These are phyloP conservation scores for Cucumis cinereus DNA, from an alignment of 306 rosid genomes.

Conservation along the genomic window DNA sequence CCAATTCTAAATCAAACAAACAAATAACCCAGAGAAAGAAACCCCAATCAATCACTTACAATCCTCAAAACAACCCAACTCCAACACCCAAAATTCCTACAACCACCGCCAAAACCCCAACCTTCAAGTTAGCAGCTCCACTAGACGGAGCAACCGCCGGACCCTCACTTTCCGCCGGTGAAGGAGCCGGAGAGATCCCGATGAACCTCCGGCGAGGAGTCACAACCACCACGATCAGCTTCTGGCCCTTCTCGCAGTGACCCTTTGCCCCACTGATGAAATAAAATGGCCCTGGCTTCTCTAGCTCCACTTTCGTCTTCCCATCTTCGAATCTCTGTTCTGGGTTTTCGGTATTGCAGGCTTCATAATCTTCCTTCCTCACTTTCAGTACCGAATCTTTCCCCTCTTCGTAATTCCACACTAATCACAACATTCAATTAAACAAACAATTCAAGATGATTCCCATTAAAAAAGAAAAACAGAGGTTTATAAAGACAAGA, in stretches of 20 bases:
- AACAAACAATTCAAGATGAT: no score
- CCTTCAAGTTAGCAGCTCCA: conserved; percentile 23
- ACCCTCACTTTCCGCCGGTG: conserved; percentile 41
- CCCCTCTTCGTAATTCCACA: conserved; percentile 58
- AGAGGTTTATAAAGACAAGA: neutral
- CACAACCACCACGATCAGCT: conserved; percentile 55
- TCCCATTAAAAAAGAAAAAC: no score
- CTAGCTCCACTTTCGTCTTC: conserved; percentile 52
- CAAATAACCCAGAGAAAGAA: no score
- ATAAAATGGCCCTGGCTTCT: conserved; percentile 50
- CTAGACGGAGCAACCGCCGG: conserved; percentile 86
- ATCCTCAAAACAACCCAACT: conserved; percentile 19
- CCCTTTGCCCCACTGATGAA: conserved; percentile 79
- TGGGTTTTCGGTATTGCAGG: conserved; percentile 43
- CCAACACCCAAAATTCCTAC: conserved; percentile 26
- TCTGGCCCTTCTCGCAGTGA: conserved; percentile 75
- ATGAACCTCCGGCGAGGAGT: conserved; percentile 30
- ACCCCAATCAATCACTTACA: neutral
- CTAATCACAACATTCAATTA: conserved; percentile 13
- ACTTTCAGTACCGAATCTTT: conserved; percentile 82
- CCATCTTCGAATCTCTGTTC: conserved; percentile 41
- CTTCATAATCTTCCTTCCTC: conserved; percentile 36
- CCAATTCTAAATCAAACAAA: neutral
- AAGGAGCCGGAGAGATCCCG: conserved; percentile 49
- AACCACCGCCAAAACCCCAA: conserved; percentile 18